Evolutionary conservation across 495 filamentous ascomycete species (phyloP).

Genomic region (Talaromyces thailandensis): DNA sequence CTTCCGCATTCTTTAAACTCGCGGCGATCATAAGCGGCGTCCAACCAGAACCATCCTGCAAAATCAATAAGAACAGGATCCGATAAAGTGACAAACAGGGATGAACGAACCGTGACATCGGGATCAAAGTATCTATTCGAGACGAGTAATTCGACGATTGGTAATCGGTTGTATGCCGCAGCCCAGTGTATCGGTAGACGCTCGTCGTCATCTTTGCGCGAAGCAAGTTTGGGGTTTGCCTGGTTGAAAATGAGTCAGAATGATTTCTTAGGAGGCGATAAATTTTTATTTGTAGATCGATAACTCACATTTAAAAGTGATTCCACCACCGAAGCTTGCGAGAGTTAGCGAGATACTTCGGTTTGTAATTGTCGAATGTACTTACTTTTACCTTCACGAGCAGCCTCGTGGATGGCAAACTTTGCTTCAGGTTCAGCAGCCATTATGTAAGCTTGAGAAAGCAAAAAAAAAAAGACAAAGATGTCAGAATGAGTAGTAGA

Average conservation of each 20-base stretch:
- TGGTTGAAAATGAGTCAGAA: slow-evolving; percentile 17
- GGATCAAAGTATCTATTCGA: slow-evolving; percentile 70
- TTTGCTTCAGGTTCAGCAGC: slow-evolving; percentile 41
- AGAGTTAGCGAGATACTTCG: slow-evolving; percentile 4
- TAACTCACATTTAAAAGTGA: slow-evolving; percentile 59
- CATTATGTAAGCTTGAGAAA: slow-evolving; percentile 23
- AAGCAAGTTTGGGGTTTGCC: slow-evolving; percentile 73
- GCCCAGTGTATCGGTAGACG: slow-evolving; percentile 96
- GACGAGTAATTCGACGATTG: slow-evolving; percentile 63
- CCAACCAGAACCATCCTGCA: slow-evolving; percentile 85
- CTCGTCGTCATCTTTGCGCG: slow-evolving; percentile 74
- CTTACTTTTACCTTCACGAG: slow-evolving; percentile 78
- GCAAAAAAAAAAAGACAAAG: background rate
- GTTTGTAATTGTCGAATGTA: slow-evolving; percentile 2
- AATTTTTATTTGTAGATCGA: slow-evolving; percentile 7
- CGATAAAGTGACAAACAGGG: background rate
- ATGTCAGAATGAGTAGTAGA: background rate
- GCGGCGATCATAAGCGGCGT: slow-evolving; percentile 90
- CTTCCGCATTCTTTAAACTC: slow-evolving; percentile 57
- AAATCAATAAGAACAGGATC: background rate
- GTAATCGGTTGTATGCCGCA: slow-evolving; percentile 68
- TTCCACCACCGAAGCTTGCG: slow-evolving; percentile 56
- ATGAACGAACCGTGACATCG: slow-evolving; percentile 62
- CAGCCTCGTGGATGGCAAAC: slow-evolving; percentile 82
- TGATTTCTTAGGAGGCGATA: background rate